Conservation (phyloP, 495 filamentous ascomycete genomes). For the Sphaerosporella brunnea region DNA sequence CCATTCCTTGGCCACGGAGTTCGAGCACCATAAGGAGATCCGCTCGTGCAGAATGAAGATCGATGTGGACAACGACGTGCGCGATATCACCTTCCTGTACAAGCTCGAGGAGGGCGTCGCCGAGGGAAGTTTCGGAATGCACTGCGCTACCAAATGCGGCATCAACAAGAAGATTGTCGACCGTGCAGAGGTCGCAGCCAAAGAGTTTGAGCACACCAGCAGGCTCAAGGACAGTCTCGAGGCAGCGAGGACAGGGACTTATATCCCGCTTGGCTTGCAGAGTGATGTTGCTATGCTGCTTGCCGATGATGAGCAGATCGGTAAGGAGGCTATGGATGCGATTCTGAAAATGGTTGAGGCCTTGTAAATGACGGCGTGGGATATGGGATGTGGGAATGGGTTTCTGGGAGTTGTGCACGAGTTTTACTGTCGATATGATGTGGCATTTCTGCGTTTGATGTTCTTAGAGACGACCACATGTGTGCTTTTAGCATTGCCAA, state of each 20-base stretch:
- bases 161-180: constrained; percentile 71
- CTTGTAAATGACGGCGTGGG: constrained; percentile 9
- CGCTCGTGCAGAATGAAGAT: constrained; percentile 78
- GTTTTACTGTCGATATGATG: too few relatives aligned
- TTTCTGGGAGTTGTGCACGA: too few relatives aligned
- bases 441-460: too few relatives aligned
- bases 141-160: constrained; percentile 95
- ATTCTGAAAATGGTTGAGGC: constrained; percentile 14
- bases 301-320: not conserved
- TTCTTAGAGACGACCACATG: too few relatives aligned
- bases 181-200: constrained; percentile 74
- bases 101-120: constrained; percentile 89
- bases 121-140: constrained; percentile 97
- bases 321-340: constrained; percentile 16
- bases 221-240: constrained; percentile 76
- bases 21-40: constrained; percentile 74
- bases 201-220: constrained; percentile 88
- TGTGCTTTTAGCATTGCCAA: too few relatives aligned
- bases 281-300: constrained; percentile 59
- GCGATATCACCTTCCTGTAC: constrained; percentile 83
- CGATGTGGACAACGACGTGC: constrained; percentile 67
- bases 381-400: too few relatives aligned
- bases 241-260: constrained; percentile 51
- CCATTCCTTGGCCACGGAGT: constrained; percentile 81
- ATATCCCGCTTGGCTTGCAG: constrained; percentile 70